phyloP scores from a whole-genome alignment of 2,329 filamentous ascomycete species.

The Arthroderma sp. region DNA sequence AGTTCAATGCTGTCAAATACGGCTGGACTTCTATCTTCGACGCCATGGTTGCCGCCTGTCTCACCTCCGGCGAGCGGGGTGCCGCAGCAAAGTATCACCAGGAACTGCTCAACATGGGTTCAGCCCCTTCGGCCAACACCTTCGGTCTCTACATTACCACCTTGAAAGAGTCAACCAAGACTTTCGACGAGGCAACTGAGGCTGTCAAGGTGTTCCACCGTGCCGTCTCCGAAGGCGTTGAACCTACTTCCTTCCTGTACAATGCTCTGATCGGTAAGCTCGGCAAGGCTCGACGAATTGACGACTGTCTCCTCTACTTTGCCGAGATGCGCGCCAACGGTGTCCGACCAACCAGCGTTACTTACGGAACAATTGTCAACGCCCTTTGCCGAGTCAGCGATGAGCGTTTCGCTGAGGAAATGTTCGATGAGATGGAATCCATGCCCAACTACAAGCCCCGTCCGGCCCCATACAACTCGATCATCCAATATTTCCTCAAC shows the following conservation, averaged over 20 bases:
- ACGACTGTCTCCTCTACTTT: slow-evolving; percentile 97
- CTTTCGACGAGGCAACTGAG: slow-evolving; percentile 92
- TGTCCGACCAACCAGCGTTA: slow-evolving; percentile 92
- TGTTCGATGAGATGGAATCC: slow-evolving; percentile 98
- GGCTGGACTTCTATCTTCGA: slow-evolving; percentile 96
- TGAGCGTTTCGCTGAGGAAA: slow-evolving; percentile 91
- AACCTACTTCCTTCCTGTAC: slow-evolving; percentile 93
- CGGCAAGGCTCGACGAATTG: slow-evolving; percentile 91
- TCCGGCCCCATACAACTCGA: slow-evolving; percentile 93
- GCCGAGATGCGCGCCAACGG: slow-evolving; percentile 88
- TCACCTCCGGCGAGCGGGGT: slow-evolving; percentile 67
- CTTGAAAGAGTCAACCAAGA: slow-evolving; percentile 91
- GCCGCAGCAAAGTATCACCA: slow-evolving; percentile 79
- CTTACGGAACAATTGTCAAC: slow-evolving; percentile 96
- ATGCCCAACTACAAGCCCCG: slow-evolving; percentile 98
- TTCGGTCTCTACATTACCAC: slow-evolving; percentile 99
- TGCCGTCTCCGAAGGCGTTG: slow-evolving; percentile 83
- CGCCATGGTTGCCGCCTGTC: slow-evolving; percentile 85
- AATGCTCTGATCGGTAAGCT: slow-evolving; percentile 97
- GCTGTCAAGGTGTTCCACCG: slow-evolving; percentile 95
- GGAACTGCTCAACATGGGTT: slow-evolving; percentile 79
- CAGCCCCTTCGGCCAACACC: slow-evolving; percentile 88
- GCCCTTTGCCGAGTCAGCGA: slow-evolving; percentile 93
- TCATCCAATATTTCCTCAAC: slow-evolving; percentile 98
- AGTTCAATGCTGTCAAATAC: slow-evolving; percentile 79